These are phyloP conservation scores for Phaffomyces thermotolerans DNA, from an alignment of 805 yeast species.

Conservation along the genomic window DNA sequence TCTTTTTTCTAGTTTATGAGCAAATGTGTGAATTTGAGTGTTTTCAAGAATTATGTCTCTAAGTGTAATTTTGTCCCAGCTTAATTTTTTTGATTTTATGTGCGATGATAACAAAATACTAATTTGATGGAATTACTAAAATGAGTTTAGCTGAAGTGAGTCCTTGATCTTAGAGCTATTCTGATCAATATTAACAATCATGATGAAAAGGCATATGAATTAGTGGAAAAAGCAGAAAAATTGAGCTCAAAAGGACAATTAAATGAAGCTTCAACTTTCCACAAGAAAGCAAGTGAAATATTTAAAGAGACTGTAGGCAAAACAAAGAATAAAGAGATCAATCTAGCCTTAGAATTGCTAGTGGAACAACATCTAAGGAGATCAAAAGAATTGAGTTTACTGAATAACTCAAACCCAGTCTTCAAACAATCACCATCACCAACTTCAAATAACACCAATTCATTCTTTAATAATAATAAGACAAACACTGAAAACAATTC, in stretches of 20 bases:
- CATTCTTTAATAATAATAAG: conserved; percentile 3
- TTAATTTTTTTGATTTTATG: no score
- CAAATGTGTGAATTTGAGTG: no score
- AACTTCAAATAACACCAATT: neutral
- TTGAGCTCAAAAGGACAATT: conserved; percentile 37
- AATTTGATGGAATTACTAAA: neutral
- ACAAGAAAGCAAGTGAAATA: conserved; percentile 29
- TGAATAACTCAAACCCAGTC: conserved; percentile 4
- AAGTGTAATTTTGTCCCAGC: no score
- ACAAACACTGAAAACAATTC: neutral
- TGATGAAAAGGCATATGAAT: conserved; percentile 35
- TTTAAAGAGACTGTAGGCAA: conserved; percentile 23
- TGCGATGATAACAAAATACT: neutral
- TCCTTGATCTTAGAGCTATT: neutral
- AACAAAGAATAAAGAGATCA: conserved; percentile 24
- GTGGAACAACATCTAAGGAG: conserved; percentile 24
- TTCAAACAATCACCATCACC: neutral
- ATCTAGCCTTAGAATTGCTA: conserved; percentile 24
- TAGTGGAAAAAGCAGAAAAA: conserved; percentile 47
- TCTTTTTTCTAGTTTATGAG: no score
- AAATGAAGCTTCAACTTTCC: conserved; percentile 32
- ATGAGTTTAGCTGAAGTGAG: neutral
- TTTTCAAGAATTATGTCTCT: no score
- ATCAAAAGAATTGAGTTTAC: conserved; percentile 24
- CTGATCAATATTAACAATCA: neutral